Base-by-base conservation (phyloP, 306 rosid genomes). In the Trifolium repens region DNA sequence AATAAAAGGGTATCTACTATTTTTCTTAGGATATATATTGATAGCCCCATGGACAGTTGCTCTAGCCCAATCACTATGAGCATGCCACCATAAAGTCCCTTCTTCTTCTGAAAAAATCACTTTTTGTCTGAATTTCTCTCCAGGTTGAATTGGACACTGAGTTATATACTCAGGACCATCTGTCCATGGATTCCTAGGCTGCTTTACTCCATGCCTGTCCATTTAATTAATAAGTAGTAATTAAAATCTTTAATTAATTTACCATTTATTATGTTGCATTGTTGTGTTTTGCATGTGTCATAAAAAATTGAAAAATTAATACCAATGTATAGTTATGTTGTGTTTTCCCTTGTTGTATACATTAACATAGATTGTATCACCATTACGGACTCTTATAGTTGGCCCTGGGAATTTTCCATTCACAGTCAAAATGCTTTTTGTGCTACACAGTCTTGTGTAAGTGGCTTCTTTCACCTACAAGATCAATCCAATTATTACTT, bases 71-170 rank as follows among this genome's bases (percentile, higher is more conserved):
- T 58, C 64, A 58, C 64, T 58, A 58, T 58, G 64, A 58, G 64
- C 64, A 58, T 58, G 64, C 64, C 64, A 58, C 64, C 64, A 58
- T 58, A 58, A 11, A 24, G 64, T 58, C 64, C 64, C 64, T 58
- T 58, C 64, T 7, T 58, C 64, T 24, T 1, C 16, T 26, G 64
- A 58, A 26, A 58, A 58, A 0, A 58, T 58, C n/a, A 58, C 9
- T 58, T 58, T 58, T 14, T 58, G 64, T 58, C 16, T 26, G 1
- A 58, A 58, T 24, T 13, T 58, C 16, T 8, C 12, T 58, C 64
- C 64, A 0, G 64, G 64, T 58, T 58, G 35, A 11, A 58, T 58
- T 2, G 64, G 64, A 58, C 64, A 58, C 3, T 58, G 64, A 26
- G 64, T 58, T 58, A 58, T 26, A 9, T 58, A 58, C 4, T 58